Percentiles rank a stretch among this genome's conserved stretches.
Conservation (phyloP, 2,329 filamentous ascomycete species). For the Arthrocladium fulminans region DNA sequence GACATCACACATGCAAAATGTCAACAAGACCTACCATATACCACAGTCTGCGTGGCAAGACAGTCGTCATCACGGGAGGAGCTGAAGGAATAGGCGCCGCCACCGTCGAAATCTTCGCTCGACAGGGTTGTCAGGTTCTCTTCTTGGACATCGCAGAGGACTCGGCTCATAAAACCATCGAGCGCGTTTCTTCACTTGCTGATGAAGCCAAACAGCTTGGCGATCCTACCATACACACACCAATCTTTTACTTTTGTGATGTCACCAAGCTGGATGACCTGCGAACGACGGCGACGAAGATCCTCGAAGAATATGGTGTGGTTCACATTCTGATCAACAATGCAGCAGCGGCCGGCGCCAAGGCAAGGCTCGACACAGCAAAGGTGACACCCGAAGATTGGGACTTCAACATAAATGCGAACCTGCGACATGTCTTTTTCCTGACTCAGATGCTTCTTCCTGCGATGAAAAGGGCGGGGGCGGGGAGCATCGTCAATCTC, state of each 20-base stretch:
- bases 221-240: background rate
- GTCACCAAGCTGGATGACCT: background rate
- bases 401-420: slow-evolving; percentile 36
- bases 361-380: background rate
- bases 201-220: background rate
- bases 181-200: background rate
- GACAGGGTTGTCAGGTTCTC: background rate
- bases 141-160: background rate
- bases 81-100: slow-evolving; percentile 32
- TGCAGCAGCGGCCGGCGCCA: background rate
- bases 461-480: slow-evolving; percentile 25
- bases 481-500: slow-evolving; percentile 33
- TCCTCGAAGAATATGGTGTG: slow-evolving; percentile 3
- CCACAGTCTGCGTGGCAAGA: slow-evolving; percentile 4
- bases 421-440: slow-evolving; percentile 40
- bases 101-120: slow-evolving; percentile 29
- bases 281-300: background rate
- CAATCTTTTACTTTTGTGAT: background rate
- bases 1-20: background rate
- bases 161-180: background rate
- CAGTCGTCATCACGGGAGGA: slow-evolving; percentile 16
- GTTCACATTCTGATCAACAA: slow-evolving; percentile 13
- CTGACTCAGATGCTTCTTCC: slow-evolving; percentile 34
- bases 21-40: background rate
- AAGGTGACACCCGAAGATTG: slow-evolving; percentile 35